Evolutionary conservation across 306 rosid genomes (phyloP), one percentile per base, ranked within the genome.

Genomic region (Pachyrhizus erosus): DNA sequence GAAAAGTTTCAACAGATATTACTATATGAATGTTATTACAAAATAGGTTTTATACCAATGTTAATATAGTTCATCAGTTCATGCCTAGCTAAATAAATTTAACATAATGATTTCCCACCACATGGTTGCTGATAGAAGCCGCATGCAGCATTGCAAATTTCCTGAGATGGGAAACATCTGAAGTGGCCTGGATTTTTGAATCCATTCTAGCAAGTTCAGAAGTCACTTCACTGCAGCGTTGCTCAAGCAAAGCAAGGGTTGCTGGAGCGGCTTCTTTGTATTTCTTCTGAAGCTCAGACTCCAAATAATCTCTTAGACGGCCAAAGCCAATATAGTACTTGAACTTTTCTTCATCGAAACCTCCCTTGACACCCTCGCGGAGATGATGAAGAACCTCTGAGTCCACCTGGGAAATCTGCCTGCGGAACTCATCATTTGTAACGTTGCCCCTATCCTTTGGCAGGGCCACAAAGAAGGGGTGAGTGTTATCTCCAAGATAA

Each of bases 211-310:
- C 74, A 70, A 96, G 88, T 60, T 92, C 99, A 70, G 70, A 77
- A 49, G 87, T 80, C 76, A 93, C 92, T 85, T 93, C 98, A 84
- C 86, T 65, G 83, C 98, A 96, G 69, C 99, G 98, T 76, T 96
- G 97, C 89, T 96, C 99, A 51, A 96, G 97, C 90, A 96, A 82
- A 58, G 99, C 97, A 57, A 96, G 94, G 40, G 99, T 96, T 80
- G 98, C 94, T 66, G 99, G 99, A 4, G 97, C 96, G 33, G 99
- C 99, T 83, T 96, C 99, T 90, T 96, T 96, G 89, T 93, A 96
- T 80, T 92, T 92, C 89, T 89, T 93, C 85, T 96, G 98, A 81
- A 96, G 97, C 87, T 96, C 96, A 46, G 96, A 89, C 87, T 96
- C 99, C 73, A 96, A 85, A 70, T 80, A 96, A 70, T 93, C 99